These are phyloP conservation scores for Lactarius vividus DNA, from an alignment of 768 basidiomycete genomes.

Conservation along the genomic window DNA sequence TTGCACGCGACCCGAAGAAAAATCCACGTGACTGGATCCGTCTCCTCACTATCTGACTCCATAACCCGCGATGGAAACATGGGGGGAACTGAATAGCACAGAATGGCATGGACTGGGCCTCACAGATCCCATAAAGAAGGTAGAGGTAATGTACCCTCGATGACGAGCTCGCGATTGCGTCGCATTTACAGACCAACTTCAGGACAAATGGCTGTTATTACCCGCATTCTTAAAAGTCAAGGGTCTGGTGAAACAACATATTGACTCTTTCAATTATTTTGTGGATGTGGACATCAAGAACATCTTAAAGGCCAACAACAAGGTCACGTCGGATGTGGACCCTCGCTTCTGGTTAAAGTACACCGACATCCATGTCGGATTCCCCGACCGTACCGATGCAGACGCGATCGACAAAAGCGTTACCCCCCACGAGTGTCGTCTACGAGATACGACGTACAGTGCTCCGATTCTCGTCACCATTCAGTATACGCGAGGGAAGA, in stretches of 20 bases:
- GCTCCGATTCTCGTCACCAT: slow-evolving; percentile 93
- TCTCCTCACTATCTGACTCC: not conserved
- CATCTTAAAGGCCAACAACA: slow-evolving; percentile 90
- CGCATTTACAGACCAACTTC: slow-evolving; percentile 3
- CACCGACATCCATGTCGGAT: slow-evolving; percentile 90
- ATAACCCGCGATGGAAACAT: slow-evolving; percentile 38
- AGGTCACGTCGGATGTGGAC: slow-evolving; percentile 94
- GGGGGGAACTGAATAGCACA: slow-evolving; percentile 55
- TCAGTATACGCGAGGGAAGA: slow-evolving; percentile 90
- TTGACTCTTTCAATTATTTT: slow-evolving; percentile 99
- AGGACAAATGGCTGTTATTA: slow-evolving; percentile 99
- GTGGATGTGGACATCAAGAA: slow-evolving; percentile 97
- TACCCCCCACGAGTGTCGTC: slow-evolving; percentile 95
- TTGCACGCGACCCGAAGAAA: not conserved
- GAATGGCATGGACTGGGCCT: slow-evolving; percentile 75
- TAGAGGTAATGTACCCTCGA: slow-evolving; percentile 63
- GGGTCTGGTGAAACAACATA: slow-evolving; percentile 98
- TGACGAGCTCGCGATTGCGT: not conserved
- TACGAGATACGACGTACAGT: slow-evolving; percentile 92
- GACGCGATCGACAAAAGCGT: slow-evolving; percentile 75
- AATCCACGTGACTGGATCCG: not conserved
- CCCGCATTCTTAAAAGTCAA: slow-evolving; percentile 98
- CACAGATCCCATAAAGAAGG: slow-evolving; percentile 86
- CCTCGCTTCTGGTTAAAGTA: slow-evolving; percentile 97
- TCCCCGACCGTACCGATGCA: slow-evolving; percentile 85